Percentiles rank a stretch among this genome's conserved stretches.
phyloP scores from a whole-genome alignment of 108 stramenopile genomes.

The Schizochytrium sp. region DNA sequence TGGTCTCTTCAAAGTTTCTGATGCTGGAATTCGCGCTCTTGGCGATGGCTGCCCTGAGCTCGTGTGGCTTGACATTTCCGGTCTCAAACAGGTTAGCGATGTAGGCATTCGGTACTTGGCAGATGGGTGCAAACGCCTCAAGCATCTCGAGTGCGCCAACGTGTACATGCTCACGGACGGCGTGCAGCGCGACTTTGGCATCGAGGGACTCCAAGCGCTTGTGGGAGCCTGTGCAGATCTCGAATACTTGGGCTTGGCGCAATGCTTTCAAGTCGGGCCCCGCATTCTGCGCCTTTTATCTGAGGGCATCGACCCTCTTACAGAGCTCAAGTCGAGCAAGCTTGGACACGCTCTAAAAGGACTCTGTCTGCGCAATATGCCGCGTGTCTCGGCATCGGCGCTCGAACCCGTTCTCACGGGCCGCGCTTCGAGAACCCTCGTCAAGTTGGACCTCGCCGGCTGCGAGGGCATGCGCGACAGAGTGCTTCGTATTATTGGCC shows the following conservation, averaged over 20 bases:
- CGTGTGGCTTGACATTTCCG: not conserved
- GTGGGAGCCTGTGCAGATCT: not conserved
- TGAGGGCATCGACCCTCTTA: not conserved
- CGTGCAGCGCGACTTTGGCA: slow-evolving; percentile 1
- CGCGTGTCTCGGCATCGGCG: not conserved
- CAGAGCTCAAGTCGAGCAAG: not conserved
- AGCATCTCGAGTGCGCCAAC: not conserved
- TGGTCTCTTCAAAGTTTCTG: not conserved
- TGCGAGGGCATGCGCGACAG: not conserved
- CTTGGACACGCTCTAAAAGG: not conserved
- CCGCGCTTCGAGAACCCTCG: not conserved
- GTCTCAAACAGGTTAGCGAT: not conserved
- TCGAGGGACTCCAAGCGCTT: not conserved
- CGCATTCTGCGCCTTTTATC: not conserved
- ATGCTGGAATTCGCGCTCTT: not conserved
- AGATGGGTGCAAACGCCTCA: not conserved
- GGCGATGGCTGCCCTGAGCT: slow-evolving; percentile 4
- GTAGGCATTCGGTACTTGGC: not conserved
- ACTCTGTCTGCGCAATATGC: not conserved
- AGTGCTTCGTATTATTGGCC: not conserved
- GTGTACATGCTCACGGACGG: slow-evolving; percentile 6
- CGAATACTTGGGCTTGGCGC: not conserved
- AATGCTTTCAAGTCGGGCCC: not conserved
- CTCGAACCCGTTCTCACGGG: not conserved
- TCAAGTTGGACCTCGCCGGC: not conserved